A percentile compares a stretch with the other conserved stretches of the same genome.
Evolutionary conservation across 257 asterid species (phyloP).

Genomic region (Fraxinus cuspidata): DNA sequence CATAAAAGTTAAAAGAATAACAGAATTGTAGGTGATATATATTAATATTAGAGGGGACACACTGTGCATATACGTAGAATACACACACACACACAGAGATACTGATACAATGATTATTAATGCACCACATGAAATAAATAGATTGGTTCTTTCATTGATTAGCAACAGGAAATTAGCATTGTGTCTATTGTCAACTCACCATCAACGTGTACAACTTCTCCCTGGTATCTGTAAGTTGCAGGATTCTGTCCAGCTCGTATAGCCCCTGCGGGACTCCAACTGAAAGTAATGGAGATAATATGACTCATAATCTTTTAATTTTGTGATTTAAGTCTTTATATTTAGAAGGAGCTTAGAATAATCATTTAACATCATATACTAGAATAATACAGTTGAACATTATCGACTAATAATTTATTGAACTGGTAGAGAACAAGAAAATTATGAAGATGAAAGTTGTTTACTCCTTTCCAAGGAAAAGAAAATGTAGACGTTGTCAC

Average conservation of each 20-base stretch:
- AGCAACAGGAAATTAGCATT: conserved; percentile 7
- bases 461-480: neutral
- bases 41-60: neutral
- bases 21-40: neutral
- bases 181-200: conserved; percentile 50
- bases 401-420: neutral
- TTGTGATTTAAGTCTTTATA: neutral
- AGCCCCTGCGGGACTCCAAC: conserved; percentile 98
- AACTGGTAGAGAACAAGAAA: neutral
- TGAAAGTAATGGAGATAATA: conserved; percentile 32
- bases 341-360: neutral
- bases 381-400: neutral
- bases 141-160: neutral
- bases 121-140: neutral
- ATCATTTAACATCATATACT: neutral
- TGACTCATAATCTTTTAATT: neutral
- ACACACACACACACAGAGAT: neutral
- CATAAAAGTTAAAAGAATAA: neutral
- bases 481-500: neutral
- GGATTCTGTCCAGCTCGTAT: conserved; percentile 84
- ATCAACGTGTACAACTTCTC: conserved; percentile 69
- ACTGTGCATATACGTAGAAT: too few species aligned
- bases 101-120: neutral
- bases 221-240: conserved; percentile 66
- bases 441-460: neutral